Percentiles rank a stretch among this genome's conserved stretches.
Evolutionary conservation across 345 rosid genomes (phyloP).

Genomic region (Salix koriyanagi): DNA sequence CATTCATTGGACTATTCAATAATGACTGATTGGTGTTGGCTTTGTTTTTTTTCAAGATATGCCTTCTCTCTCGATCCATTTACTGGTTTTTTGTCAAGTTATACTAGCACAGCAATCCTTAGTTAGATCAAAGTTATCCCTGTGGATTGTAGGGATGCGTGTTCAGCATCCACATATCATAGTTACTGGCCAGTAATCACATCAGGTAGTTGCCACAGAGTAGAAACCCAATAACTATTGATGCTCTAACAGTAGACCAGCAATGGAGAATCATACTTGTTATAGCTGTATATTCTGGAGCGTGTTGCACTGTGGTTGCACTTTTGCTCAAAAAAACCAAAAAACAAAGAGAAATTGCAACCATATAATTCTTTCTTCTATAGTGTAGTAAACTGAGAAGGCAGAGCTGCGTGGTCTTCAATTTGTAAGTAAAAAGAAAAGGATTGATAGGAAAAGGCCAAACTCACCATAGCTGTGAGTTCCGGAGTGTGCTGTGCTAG

Average conservation of each 20-base stretch:
- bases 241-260: not conserved
- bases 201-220: not conserved
- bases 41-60: no score
- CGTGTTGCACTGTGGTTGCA: not conserved
- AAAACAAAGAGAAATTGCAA: not conserved
- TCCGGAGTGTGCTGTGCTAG: constrained; percentile 97
- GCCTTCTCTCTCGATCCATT: no score
- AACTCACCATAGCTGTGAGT: constrained; percentile 88
- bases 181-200: not conserved
- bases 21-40: no score
- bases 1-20: no score
- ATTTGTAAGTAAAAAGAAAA: not conserved
- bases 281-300: not conserved
- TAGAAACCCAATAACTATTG: not conserved
- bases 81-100: no score
- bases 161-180: not conserved
- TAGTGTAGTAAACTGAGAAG: not conserved
- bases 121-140: not conserved
- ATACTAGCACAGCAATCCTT: no score
- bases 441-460: not conserved
- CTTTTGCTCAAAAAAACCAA: not conserved
- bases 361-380: not conserved
- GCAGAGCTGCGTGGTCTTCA: not conserved
- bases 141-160: not conserved
- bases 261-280: not conserved